Conservation (phyloP, 192 early-diverging fungal genomes). For the Coemansia umbellata region DNA sequence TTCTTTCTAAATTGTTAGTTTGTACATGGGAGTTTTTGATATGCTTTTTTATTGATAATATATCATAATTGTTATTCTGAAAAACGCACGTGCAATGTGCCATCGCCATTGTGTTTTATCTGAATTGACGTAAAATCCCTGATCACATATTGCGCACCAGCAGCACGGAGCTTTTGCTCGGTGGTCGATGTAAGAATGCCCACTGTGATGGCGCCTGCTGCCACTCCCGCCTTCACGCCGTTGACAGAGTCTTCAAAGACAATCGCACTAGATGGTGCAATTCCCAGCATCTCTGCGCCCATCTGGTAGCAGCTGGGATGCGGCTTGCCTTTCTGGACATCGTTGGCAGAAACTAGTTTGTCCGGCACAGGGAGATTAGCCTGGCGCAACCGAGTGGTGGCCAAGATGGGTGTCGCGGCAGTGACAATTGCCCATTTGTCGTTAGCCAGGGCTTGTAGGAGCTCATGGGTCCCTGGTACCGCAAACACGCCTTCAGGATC, state of each 20-base stretch:
- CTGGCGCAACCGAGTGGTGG: slow-evolving; percentile 16
- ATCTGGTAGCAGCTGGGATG: slow-evolving; percentile 21
- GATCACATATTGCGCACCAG: slow-evolving; percentile 29
- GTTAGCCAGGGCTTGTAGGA: slow-evolving; percentile 1
- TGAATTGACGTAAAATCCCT: slow-evolving; percentile 19
- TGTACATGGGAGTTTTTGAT: no score
- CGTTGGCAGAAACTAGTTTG: slow-evolving; percentile 16
- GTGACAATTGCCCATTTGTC: slow-evolving; percentile 40
- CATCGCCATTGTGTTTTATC: slow-evolving; percentile 6
- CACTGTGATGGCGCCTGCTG: slow-evolving; percentile 25
- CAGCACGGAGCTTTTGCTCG: slow-evolving; percentile 2
- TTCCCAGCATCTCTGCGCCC: slow-evolving; percentile 14
- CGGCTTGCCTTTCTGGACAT: slow-evolving; percentile 21
- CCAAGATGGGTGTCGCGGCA: slow-evolving; percentile 18
- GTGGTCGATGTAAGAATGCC: slow-evolving; percentile 25
- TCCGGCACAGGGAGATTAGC: slow-evolving; percentile 14
- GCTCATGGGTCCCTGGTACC: slow-evolving; percentile 25
- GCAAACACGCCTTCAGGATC: slow-evolving; percentile 18
- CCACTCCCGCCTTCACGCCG: slow-evolving; percentile 26
- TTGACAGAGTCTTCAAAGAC: slow-evolving; percentile 42
- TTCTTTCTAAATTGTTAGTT: no score
- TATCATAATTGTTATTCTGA: no score
- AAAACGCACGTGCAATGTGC: no score
- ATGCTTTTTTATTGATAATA: not conserved
- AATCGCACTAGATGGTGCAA: slow-evolving; percentile 8